Base-by-base conservation (phyloP, 129 eudicot species). In the Logfia minima region DNA sequence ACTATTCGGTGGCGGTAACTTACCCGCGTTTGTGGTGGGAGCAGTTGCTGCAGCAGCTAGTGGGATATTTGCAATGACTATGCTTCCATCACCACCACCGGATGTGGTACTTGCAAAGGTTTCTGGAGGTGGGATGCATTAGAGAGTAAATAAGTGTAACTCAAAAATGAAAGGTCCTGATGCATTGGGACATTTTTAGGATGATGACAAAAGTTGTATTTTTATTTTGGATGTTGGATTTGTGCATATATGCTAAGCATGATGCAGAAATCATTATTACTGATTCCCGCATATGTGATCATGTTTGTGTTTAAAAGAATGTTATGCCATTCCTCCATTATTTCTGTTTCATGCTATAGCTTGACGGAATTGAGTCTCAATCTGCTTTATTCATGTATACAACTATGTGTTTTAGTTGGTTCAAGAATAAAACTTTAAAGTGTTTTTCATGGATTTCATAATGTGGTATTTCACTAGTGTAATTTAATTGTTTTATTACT, bases 11-110 rank as follows among this genome's bases (percentile, higher is more conserved):
- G 95, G 98, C 0, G 87, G 96, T 66, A 92, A 92, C 79, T 71
- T 90, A 70, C 96, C 98, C 3, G 88, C 96, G 0, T 90, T 93
- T 63, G 75, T 87, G n/a, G 79, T 82, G 1, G 98, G 98, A 21
- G 96, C 92, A 0, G 61, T 84, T 1, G 84, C 96, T 0, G 92
- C 98, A 0, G 87, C 84, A 5, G 37, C 48, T 0, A 87, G 95
- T 66, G 96, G 92, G 2, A 48, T 92, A 0, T 68, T 82, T 5
- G 88, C 96, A 0, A 37, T 90, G 2, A 23, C 70, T 8, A 66
- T 88, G 80, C 87, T 89, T 31, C 94, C 94, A 13, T 63, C 90
- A 14, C 85, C 90, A 31, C 82, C 87, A 6, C 75, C 75, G 4
- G 88, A 88, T 14, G 75, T 39, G 1, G 79, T 75, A 63, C 72